Evolutionary conservation across 2,329 filamentous ascomycete species (phyloP).

Genomic region (Alternaria angustiovoidea): DNA sequence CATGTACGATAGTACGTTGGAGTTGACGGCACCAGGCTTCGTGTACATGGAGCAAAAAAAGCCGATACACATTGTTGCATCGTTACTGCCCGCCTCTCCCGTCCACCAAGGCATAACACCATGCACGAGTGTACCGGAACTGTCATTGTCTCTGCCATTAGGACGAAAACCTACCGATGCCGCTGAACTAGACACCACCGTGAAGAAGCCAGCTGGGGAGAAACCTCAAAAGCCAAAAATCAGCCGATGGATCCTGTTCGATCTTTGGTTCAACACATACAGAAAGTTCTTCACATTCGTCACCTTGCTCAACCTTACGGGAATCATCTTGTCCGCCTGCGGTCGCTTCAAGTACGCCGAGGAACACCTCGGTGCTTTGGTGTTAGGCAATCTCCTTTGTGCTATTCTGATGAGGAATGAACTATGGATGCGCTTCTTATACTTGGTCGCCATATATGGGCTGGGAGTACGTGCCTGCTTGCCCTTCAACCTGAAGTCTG

Average conservation of each 20-base stretch:
- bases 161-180: conserved; percentile 28
- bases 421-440: conserved; percentile 44
- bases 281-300: conserved; percentile 48
- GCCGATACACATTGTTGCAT: conserved; percentile 15
- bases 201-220: conserved; percentile 23
- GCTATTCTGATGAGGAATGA: conserved; percentile 47
- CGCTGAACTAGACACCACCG: conserved; percentile 21
- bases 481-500: background rate
- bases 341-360: conserved; percentile 42
- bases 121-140: conserved; percentile 42
- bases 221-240: conserved; percentile 31
- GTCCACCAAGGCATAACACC: conserved; percentile 48
- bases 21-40: conserved; percentile 36
- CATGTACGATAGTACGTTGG: conserved; percentile 37
- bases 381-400: conserved; percentile 43
- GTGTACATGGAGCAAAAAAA: conserved; percentile 35
- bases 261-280: conserved; percentile 49
- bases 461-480: conserved; percentile 30
- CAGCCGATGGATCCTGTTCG: conserved; percentile 41
- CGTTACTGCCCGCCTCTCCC: conserved; percentile 33
- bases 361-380: conserved; percentile 44
- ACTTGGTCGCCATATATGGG: conserved; percentile 44
- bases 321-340: conserved; percentile 41
- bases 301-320: conserved; percentile 39
- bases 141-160: conserved; percentile 34